Evolutionary conservation across 2,329 filamentous ascomycete genomes (phyloP).

Genomic region (Ascocoryne sarcoides): DNA sequence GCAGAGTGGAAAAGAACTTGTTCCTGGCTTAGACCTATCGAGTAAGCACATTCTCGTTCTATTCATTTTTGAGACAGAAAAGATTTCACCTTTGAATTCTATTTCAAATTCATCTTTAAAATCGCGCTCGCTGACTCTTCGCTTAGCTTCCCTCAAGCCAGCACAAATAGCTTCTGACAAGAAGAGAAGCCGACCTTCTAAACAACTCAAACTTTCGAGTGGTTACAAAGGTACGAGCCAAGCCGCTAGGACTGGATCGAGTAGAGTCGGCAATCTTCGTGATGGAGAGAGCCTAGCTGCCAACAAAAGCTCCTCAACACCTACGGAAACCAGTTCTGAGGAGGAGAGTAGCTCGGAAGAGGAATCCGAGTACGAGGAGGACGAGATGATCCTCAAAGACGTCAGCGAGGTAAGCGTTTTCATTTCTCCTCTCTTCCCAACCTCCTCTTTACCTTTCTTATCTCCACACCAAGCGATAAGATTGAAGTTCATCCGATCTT

Average conservation of each 20-base stretch:
- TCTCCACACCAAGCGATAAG: neutral
- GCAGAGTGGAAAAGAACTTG: conserved; percentile 23
- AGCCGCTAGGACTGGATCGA: conserved; percentile 12
- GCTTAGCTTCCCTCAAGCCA: conserved; percentile 17
- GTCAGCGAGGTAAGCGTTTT: conserved; percentile 25
- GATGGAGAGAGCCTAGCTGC: conserved; percentile 12
- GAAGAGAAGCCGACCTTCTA: conserved; percentile 20
- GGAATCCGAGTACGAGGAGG: conserved; percentile 28
- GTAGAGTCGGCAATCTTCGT: conserved; percentile 14
- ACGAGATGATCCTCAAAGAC: conserved; percentile 22
- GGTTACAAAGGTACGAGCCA: conserved; percentile 24
- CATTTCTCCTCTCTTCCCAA: too few species aligned
- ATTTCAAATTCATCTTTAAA: neutral
- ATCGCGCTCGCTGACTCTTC: conserved; percentile 7
- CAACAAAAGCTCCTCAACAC: conserved; percentile 17
- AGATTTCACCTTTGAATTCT: neutral
- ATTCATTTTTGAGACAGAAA: neutral
- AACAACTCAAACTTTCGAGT: conserved; percentile 17
- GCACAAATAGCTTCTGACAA: conserved; percentile 13
- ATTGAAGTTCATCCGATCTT: neutral
- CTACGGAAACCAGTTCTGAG: conserved; percentile 26
- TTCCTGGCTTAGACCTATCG: conserved; percentile 23
- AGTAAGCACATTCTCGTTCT: conserved; percentile 18
- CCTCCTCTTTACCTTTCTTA: too few species aligned
- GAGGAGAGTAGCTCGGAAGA: conserved; percentile 27